These are phyloP conservation scores for Starmerella bombicola DNA, from an alignment of 805 yeast genomes.

Conservation along the genomic window DNA sequence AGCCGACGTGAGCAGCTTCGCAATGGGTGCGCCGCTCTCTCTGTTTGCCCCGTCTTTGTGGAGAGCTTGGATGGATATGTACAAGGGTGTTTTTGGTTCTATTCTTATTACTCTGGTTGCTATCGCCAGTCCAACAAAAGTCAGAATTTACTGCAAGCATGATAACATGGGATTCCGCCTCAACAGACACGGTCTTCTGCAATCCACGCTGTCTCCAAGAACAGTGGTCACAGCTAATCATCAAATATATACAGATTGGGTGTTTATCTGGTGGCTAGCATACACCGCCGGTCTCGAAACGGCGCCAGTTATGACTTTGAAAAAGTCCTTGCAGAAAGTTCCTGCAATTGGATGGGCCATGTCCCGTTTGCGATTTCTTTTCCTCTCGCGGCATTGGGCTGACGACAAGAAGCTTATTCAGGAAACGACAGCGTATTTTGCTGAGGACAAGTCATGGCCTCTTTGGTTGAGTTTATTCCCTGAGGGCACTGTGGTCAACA, in stretches of 20 bases:
- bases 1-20: conserved; percentile 10
- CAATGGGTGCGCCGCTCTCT: conserved; percentile 17
- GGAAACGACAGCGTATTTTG: conserved; percentile 10
- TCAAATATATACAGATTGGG: conserved; percentile 91
- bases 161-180: conserved; percentile 5
- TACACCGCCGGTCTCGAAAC: conserved; percentile 57
- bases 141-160: conserved; percentile 12
- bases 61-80: conserved; percentile 19
- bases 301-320: conserved; percentile 58
- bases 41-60: conserved; percentile 9
- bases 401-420: conserved; percentile 38
- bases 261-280: conserved; percentile 73
- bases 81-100: conserved; percentile 18
- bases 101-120: conserved; percentile 8
- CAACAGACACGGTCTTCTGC: conserved; percentile 10
- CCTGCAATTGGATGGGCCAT: conserved; percentile 83
- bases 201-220: conserved; percentile 34
- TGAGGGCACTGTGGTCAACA: conserved; percentile 82
- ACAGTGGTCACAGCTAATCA: conserved; percentile 75
- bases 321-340: conserved; percentile 53
- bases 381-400: conserved; percentile 79
- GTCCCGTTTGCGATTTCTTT: conserved; percentile 64
- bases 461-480: conserved; percentile 73
- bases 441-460: conserved; percentile 37
- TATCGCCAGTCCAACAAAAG: conserved; percentile 13